Percentiles rank a stretch among this genome's conserved stretches.
Conservation (phyloP, 139 green algal genomes). For the Microglena sp. region DNA sequence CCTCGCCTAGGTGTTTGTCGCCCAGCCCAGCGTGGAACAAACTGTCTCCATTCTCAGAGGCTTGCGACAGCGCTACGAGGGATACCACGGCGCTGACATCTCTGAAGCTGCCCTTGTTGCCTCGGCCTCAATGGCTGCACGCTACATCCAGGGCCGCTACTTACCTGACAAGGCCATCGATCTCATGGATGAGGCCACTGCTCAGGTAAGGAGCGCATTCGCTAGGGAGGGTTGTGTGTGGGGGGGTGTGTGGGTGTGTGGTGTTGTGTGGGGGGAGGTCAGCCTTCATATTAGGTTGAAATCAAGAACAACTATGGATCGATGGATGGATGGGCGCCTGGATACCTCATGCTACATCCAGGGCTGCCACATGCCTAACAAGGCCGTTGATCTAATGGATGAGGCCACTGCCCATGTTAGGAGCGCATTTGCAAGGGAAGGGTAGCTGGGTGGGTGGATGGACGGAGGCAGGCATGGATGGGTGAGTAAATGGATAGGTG, state of each 20-base stretch:
- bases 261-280: neutral
- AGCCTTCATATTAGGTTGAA: no score
- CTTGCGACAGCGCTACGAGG: conserved; percentile 83
- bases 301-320: neutral
- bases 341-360: conserved; percentile 59
- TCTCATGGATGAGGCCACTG: conserved; percentile 87
- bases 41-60: conserved; percentile 92
- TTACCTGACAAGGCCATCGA: conserved; percentile 89
- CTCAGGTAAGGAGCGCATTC: conserved; percentile 46
- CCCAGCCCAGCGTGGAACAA: conserved; percentile 74
- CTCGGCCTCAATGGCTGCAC: conserved; percentile 65
- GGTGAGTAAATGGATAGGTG: no score
- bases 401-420: conserved; percentile 80
- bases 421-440: no score
- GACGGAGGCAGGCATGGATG: no score
- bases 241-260: no score
- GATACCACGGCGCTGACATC: conserved; percentile 65
- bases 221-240: neutral
- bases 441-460: no score
- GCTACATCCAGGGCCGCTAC: conserved; percentile 82
- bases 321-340: neutral
- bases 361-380: conserved; percentile 82
- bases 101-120: conserved; percentile 86
- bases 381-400: conserved; percentile 91
- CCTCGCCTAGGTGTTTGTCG: conserved; percentile 72